Evolutionary conservation across 192 early-diverging fungal species (phyloP).

Genomic region (Rhizoclosmatium sp.): DNA sequence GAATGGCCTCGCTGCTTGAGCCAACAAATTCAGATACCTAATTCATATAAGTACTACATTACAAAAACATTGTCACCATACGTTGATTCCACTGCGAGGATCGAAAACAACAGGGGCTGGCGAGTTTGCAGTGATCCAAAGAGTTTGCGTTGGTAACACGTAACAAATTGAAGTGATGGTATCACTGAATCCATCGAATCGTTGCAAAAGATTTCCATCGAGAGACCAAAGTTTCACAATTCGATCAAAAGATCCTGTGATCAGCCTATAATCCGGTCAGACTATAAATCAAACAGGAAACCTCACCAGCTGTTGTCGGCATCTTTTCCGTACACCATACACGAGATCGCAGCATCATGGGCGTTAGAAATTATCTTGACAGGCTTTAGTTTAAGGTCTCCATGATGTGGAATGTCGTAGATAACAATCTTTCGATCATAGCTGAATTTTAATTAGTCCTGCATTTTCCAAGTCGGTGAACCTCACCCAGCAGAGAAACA

Average conservation of each 20-base stretch:
- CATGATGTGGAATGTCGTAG: conserved; percentile 67
- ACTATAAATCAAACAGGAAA: conserved; percentile 17
- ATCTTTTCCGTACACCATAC: conserved; percentile 70
- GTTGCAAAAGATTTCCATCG: conserved; percentile 66
- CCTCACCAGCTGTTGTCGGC: conserved; percentile 66
- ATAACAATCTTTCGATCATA: conserved; percentile 69
- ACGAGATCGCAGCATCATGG: conserved; percentile 69
- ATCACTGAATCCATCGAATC: conserved; percentile 67
- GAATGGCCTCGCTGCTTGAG: conserved; percentile 49
- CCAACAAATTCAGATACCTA: conserved; percentile 66
- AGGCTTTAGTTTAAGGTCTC: conserved; percentile 57
- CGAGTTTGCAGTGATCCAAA: conserved; percentile 67
- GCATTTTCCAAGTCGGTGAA: not conserved
- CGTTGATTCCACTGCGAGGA: conserved; percentile 66
- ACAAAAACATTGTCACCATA: conserved; percentile 31
- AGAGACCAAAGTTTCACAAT: conserved; percentile 69
- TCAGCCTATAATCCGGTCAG: conserved; percentile 49
- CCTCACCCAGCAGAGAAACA: conserved; percentile 67
- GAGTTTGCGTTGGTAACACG: conserved; percentile 63
- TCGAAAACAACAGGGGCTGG: conserved; percentile 60
- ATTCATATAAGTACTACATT: too few relatives aligned
- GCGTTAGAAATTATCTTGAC: conserved; percentile 54
- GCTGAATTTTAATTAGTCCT: conserved; percentile 18
- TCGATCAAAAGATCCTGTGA: conserved; percentile 68
- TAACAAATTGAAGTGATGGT: conserved; percentile 65